Conservation (phyloP, 441 rosid species). For the Geranium incanum region DNA sequence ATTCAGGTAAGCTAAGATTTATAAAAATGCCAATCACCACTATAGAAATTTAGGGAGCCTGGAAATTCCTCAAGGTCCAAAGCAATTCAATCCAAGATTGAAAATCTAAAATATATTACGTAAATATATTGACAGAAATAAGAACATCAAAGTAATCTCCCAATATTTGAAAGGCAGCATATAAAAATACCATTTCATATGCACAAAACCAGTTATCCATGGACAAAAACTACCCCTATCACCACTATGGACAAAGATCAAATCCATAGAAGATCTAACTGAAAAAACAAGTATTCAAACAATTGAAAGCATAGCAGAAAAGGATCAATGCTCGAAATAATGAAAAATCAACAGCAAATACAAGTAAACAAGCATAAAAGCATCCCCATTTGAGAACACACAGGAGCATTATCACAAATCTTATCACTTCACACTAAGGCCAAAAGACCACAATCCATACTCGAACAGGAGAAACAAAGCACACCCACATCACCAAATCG, state of each 20-base stretch:
- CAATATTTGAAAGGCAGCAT: not conserved
- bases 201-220: not conserved
- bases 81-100: not conserved
- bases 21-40: no score
- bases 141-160: not conserved
- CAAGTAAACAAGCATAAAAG: not conserved
- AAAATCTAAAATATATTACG: not conserved
- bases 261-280: slow-evolving; percentile 5
- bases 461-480: slow-evolving; percentile 15
- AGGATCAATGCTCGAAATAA: not conserved
- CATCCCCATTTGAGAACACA: not conserved
- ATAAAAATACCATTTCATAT: not conserved
- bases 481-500: slow-evolving; percentile 12
- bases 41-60: no score
- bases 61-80: not conserved
- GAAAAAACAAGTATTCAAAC: not conserved
- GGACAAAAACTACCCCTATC: not conserved
- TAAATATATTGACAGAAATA: not conserved
- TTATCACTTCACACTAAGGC: not conserved
- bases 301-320: not conserved
- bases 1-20: not conserved
- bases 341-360: not conserved
- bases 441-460: slow-evolving; percentile 7
- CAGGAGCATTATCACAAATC: not conserved
- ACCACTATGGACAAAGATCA: not conserved